Evolutionary conservation across 306 rosid genomes (phyloP), one percentile per base, ranked within the genome.

Genomic region (Fragaria ananassa): DNA sequence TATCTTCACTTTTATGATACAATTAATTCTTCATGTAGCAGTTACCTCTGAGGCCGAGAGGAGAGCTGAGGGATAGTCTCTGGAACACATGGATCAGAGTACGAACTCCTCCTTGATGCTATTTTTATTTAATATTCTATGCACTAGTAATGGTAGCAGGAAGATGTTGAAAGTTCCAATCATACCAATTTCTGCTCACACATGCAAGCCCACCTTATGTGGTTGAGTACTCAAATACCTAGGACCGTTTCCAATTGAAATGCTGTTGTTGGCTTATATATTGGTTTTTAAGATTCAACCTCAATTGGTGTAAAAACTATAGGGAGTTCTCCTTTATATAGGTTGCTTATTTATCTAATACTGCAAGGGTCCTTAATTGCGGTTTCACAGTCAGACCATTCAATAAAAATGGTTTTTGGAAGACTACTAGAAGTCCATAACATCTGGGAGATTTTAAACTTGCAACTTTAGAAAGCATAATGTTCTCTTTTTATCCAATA

Each of bases 1-100:
- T 19, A 50, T 56, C 35, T 21, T 58, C 62, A 49, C 29, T 10
- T 56, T 29, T 75, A 11, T 75, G 39, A 74, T 65, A 21, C 13
- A 25, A 31, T 29, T 19, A 3, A 46, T 31, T 18, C 18, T 58
- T 76, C 58, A 27, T 54, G 31, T 51, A 23, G 68, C 80, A 25
- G 80, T 66, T 62, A 57, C 74, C 54, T 56, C 29, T 14, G 69
- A 45, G 81, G 76, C 45, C 2, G 70, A 61, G 71, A 68, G 79
- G 45, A 54, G 42, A 68, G 41, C 65, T 72, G 76, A 56, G 63
- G 70, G 29, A 41, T 44, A 72, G 54, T 57, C 45, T 68, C 50
- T 34, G 42, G n/a, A 27, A 47, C 18, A 68, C 75, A 84, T 84
- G 84, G 84, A 77, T 77, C 82, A 77, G 80, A 68, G 87, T 84